Conservation (phyloP, 805 yeast genomes). For the Candida mattraensis region DNA sequence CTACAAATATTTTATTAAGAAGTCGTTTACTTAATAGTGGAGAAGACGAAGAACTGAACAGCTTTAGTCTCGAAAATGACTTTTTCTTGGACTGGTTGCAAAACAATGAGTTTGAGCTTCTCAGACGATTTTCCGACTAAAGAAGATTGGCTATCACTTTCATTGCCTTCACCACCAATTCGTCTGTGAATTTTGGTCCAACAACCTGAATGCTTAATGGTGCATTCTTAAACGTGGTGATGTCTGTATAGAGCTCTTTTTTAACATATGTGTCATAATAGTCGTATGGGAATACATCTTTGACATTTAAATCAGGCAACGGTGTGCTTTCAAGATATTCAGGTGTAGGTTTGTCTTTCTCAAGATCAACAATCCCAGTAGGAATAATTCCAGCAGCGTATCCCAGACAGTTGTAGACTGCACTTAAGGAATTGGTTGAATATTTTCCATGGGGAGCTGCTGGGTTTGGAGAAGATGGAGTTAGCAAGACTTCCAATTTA, state of each 20-base stretch:
- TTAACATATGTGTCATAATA: slow-evolving; percentile 38
- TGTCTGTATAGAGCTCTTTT: slow-evolving; percentile 6
- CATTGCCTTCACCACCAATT: slow-evolving; percentile 24
- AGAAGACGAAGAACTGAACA: slow-evolving; percentile 5
- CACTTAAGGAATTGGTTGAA: slow-evolving; percentile 35
- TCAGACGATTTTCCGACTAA: too few species aligned
- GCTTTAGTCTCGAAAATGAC: slow-evolving; percentile 5
- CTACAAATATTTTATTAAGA: not conserved
- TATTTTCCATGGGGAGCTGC: slow-evolving; percentile 38
- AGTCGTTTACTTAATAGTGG: not conserved
- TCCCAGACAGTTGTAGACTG: slow-evolving; percentile 42
- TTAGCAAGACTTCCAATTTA: slow-evolving; percentile 34
- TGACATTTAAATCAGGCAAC: slow-evolving; percentile 37
- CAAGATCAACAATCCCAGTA: slow-evolving; percentile 51
- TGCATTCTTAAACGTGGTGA: slow-evolving; percentile 46
- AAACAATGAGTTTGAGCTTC: slow-evolving; percentile 8
- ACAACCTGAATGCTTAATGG: slow-evolving; percentile 62
- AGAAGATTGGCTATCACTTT: slow-evolving; percentile 3
- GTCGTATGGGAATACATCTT: slow-evolving; percentile 37
- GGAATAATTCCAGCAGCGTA: slow-evolving; percentile 52
- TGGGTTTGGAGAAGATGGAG: slow-evolving; percentile 42
- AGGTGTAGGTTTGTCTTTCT: slow-evolving; percentile 33
- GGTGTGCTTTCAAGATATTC: slow-evolving; percentile 30
- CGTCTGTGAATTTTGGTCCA: slow-evolving; percentile 57
- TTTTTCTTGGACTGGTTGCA: slow-evolving; percentile 10